A percentile compares a stretch with the other conserved stretches of the same genome.
These are phyloP conservation scores for Coemansia sp. DNA, from an alignment of 192 early-diverging fungal genomes.

Conservation along the genomic window DNA sequence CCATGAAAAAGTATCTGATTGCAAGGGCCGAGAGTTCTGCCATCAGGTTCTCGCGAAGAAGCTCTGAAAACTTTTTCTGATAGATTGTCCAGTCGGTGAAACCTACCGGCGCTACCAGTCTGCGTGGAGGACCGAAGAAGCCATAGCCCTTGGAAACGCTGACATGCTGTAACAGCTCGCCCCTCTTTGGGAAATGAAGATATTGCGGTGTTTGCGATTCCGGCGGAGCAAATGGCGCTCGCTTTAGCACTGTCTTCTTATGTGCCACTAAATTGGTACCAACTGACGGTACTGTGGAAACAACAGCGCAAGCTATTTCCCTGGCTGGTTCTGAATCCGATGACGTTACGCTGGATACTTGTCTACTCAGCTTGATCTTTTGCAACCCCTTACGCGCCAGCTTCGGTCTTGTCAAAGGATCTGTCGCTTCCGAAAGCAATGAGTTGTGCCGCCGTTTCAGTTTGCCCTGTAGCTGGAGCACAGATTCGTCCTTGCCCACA, in stretches of 20 bases:
- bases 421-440: neutral
- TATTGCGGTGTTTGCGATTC: constrained; percentile 15
- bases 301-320: neutral
- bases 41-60: constrained; percentile 46
- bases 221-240: constrained; percentile 34
- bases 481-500: neutral
- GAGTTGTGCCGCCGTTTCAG: constrained; percentile 35
- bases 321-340: neutral
- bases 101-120: constrained; percentile 24
- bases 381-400: neutral
- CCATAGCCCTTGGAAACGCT: constrained; percentile 47
- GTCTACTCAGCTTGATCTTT: constrained; percentile 13
- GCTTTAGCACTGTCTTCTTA: constrained; percentile 5
- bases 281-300: neutral
- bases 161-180: constrained; percentile 52
- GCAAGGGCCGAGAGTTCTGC: constrained; percentile 40
- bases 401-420: neutral
- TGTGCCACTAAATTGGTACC: neutral
- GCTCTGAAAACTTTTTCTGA: constrained; percentile 14
- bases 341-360: constrained; percentile 11
- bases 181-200: constrained; percentile 46
- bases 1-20: constrained; percentile 52
- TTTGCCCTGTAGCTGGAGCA: constrained; percentile 21
- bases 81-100: constrained; percentile 29
- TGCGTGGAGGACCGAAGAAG: constrained; percentile 32